Evolutionary conservation across 2,329 filamentous ascomycete species (phyloP).

Genomic region (Aspergillus calidoustus): DNA sequence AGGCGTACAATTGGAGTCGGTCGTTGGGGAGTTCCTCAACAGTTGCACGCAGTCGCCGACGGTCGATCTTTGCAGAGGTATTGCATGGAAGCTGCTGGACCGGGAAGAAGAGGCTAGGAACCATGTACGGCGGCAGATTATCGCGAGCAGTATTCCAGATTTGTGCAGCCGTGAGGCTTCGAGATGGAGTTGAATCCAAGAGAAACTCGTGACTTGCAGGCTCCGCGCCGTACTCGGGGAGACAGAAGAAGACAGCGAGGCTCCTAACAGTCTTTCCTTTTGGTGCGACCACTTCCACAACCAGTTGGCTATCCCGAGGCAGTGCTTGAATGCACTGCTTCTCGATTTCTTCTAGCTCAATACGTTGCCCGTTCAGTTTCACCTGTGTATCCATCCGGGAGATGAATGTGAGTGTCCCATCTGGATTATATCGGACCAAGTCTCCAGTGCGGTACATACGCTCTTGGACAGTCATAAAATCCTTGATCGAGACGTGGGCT

Average conservation of each 20-base stretch:
- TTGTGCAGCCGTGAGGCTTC: not conserved
- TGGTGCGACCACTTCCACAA: slow-evolving; percentile 47
- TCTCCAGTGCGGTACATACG: slow-evolving; percentile 46
- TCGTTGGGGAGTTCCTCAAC: not conserved
- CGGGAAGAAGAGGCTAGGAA: not conserved
- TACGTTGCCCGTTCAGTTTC: slow-evolving; percentile 50
- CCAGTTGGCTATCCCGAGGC: slow-evolving; percentile 42
- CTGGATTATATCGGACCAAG: slow-evolving; percentile 39
- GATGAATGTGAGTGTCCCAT: slow-evolving; percentile 39
- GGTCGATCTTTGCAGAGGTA: slow-evolving; percentile 1
- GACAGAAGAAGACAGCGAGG: slow-evolving; percentile 40
- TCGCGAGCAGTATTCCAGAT: not conserved
- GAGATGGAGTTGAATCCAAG: not conserved
- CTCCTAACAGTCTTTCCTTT: slow-evolving; percentile 35
- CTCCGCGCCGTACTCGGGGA: slow-evolving; percentile 14
- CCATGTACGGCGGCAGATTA: slow-evolving; percentile 1
- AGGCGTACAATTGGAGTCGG: not conserved
- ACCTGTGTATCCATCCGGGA: slow-evolving; percentile 40
- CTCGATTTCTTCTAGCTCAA: slow-evolving; percentile 53
- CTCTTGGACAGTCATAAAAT: slow-evolving; percentile 30
- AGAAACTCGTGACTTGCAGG: not conserved
- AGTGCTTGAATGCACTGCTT: slow-evolving; percentile 46
- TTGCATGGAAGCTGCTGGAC: not conserved
- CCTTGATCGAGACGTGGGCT: slow-evolving; percentile 24
- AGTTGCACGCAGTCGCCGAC: not conserved